Conservation (phyloP, 495 filamentous ascomycete species). For the Niebla homalea region DNA sequence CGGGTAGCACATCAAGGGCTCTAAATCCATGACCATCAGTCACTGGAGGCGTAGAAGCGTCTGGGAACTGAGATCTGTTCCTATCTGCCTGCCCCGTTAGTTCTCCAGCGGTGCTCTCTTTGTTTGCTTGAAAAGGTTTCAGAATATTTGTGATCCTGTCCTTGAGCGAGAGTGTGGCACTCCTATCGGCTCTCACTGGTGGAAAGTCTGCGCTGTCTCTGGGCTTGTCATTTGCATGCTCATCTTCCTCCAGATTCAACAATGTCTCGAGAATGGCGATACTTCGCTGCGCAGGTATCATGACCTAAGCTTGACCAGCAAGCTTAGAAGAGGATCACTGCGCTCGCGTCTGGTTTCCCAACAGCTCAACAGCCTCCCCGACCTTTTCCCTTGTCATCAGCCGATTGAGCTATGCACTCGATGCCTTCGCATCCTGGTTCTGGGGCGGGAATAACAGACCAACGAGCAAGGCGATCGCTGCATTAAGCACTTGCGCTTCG, state of each 20-base stretch:
- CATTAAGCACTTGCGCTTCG: constrained; percentile 17
- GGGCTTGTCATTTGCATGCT: not conserved
- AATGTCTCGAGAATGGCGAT: constrained; percentile 15
- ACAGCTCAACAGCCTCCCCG: constrained; percentile 17
- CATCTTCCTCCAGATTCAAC: constrained; percentile 16
- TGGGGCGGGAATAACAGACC: constrained; percentile 12
- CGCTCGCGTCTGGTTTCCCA: constrained; percentile 1
- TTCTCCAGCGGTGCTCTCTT: not conserved
- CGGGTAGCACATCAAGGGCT: constrained; percentile 2
- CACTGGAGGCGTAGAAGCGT: not conserved
- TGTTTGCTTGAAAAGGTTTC: not conserved
- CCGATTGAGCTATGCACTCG: constrained; percentile 13
- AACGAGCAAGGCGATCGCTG: constrained; percentile 13
- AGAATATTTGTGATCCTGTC: not conserved
- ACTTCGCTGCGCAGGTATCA: constrained; percentile 5
- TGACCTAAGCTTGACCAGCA: not conserved
- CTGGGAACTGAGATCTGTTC: not conserved
- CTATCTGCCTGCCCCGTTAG: not conserved
- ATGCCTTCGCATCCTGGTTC: not conserved
- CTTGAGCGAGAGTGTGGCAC: not conserved
- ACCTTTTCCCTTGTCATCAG: constrained; percentile 20
- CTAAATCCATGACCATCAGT: not conserved
- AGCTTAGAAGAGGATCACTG: not conserved
- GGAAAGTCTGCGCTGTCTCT: not conserved
- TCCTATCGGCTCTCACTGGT: not conserved